These are phyloP conservation scores for Leishmania martiniquensis DNA, from an alignment of 208 protist species.

Conservation along the genomic window DNA sequence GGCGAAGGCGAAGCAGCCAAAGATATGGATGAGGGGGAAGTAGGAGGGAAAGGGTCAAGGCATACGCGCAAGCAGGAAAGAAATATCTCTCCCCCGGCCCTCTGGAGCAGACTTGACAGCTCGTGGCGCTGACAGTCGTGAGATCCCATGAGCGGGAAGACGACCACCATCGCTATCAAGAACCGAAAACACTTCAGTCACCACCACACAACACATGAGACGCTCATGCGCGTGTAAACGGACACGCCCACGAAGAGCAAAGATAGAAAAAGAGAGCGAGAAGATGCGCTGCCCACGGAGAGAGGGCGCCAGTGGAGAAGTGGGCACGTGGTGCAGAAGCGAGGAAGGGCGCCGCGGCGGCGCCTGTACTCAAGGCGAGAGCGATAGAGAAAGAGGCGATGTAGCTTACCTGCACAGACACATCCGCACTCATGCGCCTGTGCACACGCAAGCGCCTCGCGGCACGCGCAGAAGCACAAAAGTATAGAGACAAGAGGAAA, in stretches of 20 bases:
- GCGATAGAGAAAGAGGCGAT: neutral
- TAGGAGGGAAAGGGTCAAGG: neutral
- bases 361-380: neutral
- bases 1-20: neutral
- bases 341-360: neutral
- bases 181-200: no score
- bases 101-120: neutral
- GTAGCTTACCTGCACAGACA: no score
- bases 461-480: neutral
- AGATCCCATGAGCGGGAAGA: no score
- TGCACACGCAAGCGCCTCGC: neutral
- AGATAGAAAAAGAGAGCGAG: neutral
- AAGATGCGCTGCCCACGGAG: neutral
- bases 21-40: neutral
- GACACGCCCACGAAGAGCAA: neutral
- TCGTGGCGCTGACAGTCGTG: neutral
- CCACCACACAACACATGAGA: no score
- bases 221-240: neutral
- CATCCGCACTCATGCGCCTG: neutral
- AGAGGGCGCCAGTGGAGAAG: neutral
- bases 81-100: neutral
- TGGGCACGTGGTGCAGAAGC: neutral
- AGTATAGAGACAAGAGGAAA: conserved; percentile 1
- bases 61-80: neutral
- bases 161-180: no score